These are phyloP conservation scores for Sphagnurus paluster DNA, from an alignment of 1,284 basidiomycete species.

Conservation along the genomic window DNA sequence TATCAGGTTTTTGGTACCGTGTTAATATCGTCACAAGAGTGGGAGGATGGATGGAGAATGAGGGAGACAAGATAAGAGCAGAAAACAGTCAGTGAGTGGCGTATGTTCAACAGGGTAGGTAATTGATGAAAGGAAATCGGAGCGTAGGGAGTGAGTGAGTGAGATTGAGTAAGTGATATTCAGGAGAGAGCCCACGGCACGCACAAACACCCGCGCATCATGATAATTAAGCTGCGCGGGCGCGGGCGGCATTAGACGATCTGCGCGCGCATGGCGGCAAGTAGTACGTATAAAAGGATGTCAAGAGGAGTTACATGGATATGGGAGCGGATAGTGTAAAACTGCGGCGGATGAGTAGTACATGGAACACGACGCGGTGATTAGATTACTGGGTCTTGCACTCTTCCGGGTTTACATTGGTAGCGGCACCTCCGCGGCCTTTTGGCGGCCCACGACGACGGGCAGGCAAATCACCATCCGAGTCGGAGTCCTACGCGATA, in stretches of 20 bases:
- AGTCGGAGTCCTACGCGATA: slow-evolving; percentile 53
- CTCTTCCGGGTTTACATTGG: slow-evolving; percentile 71
- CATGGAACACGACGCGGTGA: neutral
- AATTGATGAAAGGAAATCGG: too few species aligned
- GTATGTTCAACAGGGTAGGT: too few species aligned
- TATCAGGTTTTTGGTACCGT: too few species aligned
- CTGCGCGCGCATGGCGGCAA: neutral
- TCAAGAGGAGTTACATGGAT: neutral
- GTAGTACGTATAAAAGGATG: neutral
- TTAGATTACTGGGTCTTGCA: slow-evolving; percentile 79
- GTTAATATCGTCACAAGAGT: too few species aligned
- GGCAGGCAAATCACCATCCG: slow-evolving; percentile 57
- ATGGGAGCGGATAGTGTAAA: neutral
- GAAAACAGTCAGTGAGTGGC: too few species aligned
- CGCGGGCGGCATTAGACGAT: slow-evolving; percentile 1
- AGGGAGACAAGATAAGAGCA: too few species aligned
- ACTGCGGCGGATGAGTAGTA: neutral
- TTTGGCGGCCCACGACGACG: slow-evolving; percentile 59
- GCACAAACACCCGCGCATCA: neutral
- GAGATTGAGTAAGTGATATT: neutral
- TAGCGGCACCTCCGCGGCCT: slow-evolving; percentile 45
- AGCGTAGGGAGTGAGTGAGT: too few species aligned
- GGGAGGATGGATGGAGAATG: too few species aligned
- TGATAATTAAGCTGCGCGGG: neutral
- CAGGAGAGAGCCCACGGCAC: neutral